Conservation (phyloP, 306 rosid genomes). For the Sechiopsis laciniata region DNA sequence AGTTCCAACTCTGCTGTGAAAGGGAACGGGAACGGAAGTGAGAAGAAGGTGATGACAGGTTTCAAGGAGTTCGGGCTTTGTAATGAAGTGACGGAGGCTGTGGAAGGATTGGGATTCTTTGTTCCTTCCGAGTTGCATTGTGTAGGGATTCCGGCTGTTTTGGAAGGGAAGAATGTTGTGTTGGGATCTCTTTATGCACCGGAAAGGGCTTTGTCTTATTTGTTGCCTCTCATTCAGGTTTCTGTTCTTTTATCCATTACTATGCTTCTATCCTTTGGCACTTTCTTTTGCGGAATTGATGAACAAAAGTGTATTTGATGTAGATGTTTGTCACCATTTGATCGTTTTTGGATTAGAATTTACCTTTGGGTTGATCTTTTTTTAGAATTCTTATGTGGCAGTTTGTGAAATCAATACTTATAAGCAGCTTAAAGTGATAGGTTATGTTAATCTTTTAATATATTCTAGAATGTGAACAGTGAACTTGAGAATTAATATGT, state of each 20-base stretch:
- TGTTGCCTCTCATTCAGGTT: slow-evolving; percentile 32
- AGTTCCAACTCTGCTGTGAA: background rate
- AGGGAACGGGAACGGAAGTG: background rate
- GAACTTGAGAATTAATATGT: background rate
- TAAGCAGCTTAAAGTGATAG: background rate
- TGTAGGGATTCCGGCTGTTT: slow-evolving; percentile 25
- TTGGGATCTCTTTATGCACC: slow-evolving; percentile 23
- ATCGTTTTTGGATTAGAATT: background rate
- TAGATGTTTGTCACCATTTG: background rate
- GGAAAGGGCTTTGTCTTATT: slow-evolving; percentile 22
- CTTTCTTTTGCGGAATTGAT: background rate
- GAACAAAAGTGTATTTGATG: background rate
- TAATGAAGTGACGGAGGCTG: slow-evolving; percentile 19
- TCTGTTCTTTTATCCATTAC: background rate
- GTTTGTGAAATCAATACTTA: too few species aligned
- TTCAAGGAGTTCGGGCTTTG: slow-evolving; percentile 27
- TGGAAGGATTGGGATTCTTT: slow-evolving; percentile 17
- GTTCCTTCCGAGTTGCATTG: slow-evolving; percentile 27
- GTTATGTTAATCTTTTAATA: background rate
- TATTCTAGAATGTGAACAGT: background rate
- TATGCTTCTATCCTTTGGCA: background rate
- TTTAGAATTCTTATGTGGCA: background rate
- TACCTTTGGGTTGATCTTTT: background rate
- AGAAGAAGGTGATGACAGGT: slow-evolving; percentile 8
- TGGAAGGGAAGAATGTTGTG: slow-evolving; percentile 27